phyloP scores from a whole-genome alignment of 1,139 yeast genomes.

The Candida glucosophila region DNA sequence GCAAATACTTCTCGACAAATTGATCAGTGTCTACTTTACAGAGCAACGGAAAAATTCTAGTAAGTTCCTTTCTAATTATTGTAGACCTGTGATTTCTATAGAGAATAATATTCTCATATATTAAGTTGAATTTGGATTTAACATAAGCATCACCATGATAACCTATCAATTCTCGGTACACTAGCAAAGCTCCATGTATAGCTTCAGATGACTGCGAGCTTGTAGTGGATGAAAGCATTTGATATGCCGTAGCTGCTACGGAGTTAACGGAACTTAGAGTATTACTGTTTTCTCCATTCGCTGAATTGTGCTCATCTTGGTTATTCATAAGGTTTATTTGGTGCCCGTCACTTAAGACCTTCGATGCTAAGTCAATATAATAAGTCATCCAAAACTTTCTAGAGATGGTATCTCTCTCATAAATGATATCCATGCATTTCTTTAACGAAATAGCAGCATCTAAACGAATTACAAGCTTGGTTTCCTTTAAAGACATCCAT shows the following conservation, averaged over 20 bases:
- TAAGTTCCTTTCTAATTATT: conserved; percentile 73
- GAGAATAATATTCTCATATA: conserved; percentile 66
- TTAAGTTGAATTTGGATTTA: conserved; percentile 53
- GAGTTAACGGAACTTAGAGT: too few relatives aligned
- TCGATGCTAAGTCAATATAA: conserved; percentile 54
- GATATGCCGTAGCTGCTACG: conserved; percentile 15
- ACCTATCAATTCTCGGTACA: conserved; percentile 69
- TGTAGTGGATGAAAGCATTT: conserved; percentile 17
- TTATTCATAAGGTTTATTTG: conserved; percentile 1
- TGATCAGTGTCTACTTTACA: conserved; percentile 72
- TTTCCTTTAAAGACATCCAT: conserved; percentile 83
- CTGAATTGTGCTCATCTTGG: conserved; percentile 1
- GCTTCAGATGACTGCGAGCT: conserved; percentile 46
- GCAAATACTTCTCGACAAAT: conserved; percentile 77
- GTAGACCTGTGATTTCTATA: conserved; percentile 73
- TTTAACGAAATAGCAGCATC: conserved; percentile 83
- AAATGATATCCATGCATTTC: conserved; percentile 68
- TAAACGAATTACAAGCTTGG: conserved; percentile 61
- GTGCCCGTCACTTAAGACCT: conserved; percentile 21
- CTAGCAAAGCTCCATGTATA: conserved; percentile 79
- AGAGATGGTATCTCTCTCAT: conserved; percentile 66
- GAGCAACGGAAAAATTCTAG: conserved; percentile 71
- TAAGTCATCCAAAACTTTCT: conserved; percentile 68
- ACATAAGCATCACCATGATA: conserved; percentile 51
- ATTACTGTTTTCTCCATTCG: conserved; percentile 3